Evolutionary conservation across 1,284 basidiomycete genomes (phyloP).

Genomic region (Ceratobasidium sp.): DNA sequence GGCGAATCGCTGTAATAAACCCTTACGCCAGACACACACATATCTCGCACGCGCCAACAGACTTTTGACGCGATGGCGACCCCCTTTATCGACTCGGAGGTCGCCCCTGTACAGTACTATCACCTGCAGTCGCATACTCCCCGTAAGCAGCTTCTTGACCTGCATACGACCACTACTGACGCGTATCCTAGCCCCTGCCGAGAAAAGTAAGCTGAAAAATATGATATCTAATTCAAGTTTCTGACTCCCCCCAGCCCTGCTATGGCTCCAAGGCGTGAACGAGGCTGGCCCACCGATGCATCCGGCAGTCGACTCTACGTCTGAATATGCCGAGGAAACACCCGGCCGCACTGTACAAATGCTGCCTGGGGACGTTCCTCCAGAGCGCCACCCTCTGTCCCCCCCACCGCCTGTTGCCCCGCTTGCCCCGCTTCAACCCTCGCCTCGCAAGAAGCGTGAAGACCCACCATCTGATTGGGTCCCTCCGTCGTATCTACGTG

Average conservation of each 20-base stretch:
- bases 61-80: constrained; percentile 29
- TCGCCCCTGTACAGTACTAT: constrained; percentile 25
- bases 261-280: constrained; percentile 35
- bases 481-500: constrained; percentile 21
- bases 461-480: constrained; percentile 29
- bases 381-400: constrained; percentile 29
- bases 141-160: constrained; percentile 11
- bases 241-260: constrained; percentile 5
- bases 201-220: constrained; percentile 19
- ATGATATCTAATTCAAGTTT: background rate
- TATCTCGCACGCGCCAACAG: background rate
- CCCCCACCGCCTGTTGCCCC: constrained; percentile 5
- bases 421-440: background rate
- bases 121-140: constrained; percentile 33
- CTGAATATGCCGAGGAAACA: constrained; percentile 26
- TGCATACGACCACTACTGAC: background rate
- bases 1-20: constrained; percentile 15
- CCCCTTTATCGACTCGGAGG: constrained; percentile 35
- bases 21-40: constrained; percentile 17
- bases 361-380: constrained; percentile 22
- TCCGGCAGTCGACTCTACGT: constrained; percentile 30
- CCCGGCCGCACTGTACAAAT: constrained; percentile 20
- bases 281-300: constrained; percentile 21
- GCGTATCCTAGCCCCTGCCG: constrained; percentile 26
- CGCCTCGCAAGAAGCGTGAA: constrained; percentile 21